Percentiles rank a stretch among this genome's conserved stretches.
These are phyloP conservation scores for Rubroboletus pulcherrimus DNA, from an alignment of 768 basidiomycete species.

Conservation along the genomic window DNA sequence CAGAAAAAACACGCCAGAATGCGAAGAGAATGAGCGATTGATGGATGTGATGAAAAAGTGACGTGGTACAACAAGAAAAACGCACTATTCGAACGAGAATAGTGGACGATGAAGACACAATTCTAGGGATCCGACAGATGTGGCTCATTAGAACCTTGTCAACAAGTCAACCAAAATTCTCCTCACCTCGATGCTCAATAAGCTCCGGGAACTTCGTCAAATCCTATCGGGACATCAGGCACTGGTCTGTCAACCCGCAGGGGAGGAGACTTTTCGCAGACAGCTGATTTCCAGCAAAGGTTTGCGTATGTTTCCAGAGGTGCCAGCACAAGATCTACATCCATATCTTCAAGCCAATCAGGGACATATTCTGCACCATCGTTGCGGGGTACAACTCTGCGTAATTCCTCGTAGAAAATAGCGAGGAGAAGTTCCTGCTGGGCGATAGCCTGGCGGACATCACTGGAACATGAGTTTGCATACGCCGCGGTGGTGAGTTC, in stretches of 20 bases:
- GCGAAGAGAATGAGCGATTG: slow-evolving; percentile 2
- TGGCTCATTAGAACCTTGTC: neutral
- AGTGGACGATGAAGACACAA: neutral
- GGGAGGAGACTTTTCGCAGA: slow-evolving; percentile 18
- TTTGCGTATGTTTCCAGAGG: slow-evolving; percentile 28
- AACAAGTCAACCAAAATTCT: neutral
- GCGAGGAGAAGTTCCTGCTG: slow-evolving; percentile 33
- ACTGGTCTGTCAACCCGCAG: slow-evolving; percentile 10
- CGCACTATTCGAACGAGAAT: slow-evolving; percentile 10
- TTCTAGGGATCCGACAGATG: neutral
- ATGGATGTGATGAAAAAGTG: neutral
- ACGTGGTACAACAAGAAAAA: neutral
- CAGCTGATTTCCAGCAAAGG: slow-evolving; percentile 28
- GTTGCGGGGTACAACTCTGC: slow-evolving; percentile 19
- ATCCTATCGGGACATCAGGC: slow-evolving; percentile 29
- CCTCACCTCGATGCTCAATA: slow-evolving; percentile 17
- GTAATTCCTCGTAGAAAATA: slow-evolving; percentile 31
- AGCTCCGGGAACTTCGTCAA: slow-evolving; percentile 20
- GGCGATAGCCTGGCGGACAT: slow-evolving; percentile 31
- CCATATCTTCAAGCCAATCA: slow-evolving; percentile 28
- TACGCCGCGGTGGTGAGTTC: slow-evolving; percentile 18
- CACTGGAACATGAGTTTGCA: slow-evolving; percentile 28
- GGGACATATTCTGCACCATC: slow-evolving; percentile 15
- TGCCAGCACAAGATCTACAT: slow-evolving; percentile 27
- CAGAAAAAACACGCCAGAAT: neutral